phyloP scores from a whole-genome alignment of 1,139 yeast species.

The Chernovozyma aurita region DNA sequence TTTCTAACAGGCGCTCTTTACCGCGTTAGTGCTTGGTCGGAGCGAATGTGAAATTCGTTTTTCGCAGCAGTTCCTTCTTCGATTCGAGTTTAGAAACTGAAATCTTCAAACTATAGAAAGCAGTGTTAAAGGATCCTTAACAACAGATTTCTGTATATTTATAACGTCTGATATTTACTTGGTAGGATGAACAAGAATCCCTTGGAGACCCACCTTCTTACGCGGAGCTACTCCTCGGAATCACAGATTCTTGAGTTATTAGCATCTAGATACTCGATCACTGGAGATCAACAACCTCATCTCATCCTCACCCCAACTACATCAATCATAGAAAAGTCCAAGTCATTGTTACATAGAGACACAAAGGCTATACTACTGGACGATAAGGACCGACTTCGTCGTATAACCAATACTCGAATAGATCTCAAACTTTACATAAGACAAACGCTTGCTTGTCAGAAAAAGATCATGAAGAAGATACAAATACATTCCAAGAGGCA shows the following conservation, averaged over 20 bases:
- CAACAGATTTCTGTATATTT: too few species aligned
- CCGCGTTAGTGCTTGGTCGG: too few species aligned
- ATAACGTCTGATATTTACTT: too few species aligned
- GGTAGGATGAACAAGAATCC: constrained; percentile 31
- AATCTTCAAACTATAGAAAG: too few species aligned
- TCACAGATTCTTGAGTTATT: constrained; percentile 47
- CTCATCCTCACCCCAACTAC: constrained; percentile 43
- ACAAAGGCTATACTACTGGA: constrained; percentile 6
- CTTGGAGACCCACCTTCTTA: constrained; percentile 50
- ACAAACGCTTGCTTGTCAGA: constrained; percentile 33
- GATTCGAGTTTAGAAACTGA: too few species aligned
- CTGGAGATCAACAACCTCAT: constrained; percentile 59
- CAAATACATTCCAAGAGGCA: constrained; percentile 17
- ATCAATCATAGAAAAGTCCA: constrained; percentile 10
- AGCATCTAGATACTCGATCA: constrained; percentile 49
- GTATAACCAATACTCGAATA: constrained; percentile 33
- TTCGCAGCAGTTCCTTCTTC: too few species aligned
- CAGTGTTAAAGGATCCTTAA: too few species aligned
- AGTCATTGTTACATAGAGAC: constrained; percentile 17
- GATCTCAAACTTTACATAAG: constrained; percentile 44
- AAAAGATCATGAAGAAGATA: constrained; percentile 28
- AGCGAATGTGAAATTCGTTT: too few species aligned
- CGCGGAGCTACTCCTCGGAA: constrained; percentile 43
- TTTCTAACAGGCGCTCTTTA: too few species aligned
- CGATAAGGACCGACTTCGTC: constrained; percentile 10